Evolutionary conservation across 306 rosid species (phyloP).

Genomic region (Erythrophleum fordii): DNA sequence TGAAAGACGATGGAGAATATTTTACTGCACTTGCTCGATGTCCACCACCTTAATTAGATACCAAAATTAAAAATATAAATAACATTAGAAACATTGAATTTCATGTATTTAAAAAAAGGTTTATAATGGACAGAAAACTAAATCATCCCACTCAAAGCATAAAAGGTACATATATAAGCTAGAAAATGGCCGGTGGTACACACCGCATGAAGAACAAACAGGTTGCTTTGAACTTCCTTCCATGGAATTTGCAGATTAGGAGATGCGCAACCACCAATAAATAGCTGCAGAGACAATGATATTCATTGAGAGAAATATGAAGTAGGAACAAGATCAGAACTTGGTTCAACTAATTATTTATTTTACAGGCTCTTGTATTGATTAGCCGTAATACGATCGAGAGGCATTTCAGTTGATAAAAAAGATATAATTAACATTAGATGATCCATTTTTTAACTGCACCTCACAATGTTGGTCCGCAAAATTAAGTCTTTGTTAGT

Average conservation of each 20-base stretch:
- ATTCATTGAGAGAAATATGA: slow-evolving; percentile 24
- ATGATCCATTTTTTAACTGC: slow-evolving; percentile 8
- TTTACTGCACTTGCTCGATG: too few relatives aligned
- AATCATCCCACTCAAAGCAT: slow-evolving; percentile 23
- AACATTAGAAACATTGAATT: too few relatives aligned
- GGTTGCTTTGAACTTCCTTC: slow-evolving; percentile 95
- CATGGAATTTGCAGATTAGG: slow-evolving; percentile 77
- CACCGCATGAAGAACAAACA: slow-evolving; percentile 90
- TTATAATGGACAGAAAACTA: slow-evolving; percentile 22
- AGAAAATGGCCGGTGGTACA: slow-evolving; percentile 50
- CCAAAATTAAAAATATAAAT: too few relatives aligned
- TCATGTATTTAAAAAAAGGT: too few relatives aligned
- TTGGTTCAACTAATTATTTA: background rate
- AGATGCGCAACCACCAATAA: slow-evolving; percentile 79
- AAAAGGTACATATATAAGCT: background rate
- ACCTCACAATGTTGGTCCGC: background rate
- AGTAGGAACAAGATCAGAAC: background rate
- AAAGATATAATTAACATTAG: background rate
- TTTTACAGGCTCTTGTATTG: background rate
- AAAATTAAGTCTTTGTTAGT: slow-evolving; percentile 3
- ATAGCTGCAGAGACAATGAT: slow-evolving; percentile 60
- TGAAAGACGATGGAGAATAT: too few relatives aligned
- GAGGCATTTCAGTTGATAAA: background rate
- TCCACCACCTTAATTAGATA: too few relatives aligned
- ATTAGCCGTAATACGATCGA: background rate